Percentiles rank a stretch among this genome's conserved stretches.
Conservation (phyloP, 345 rosid genomes). For the Carallia pectinifolia region DNA sequence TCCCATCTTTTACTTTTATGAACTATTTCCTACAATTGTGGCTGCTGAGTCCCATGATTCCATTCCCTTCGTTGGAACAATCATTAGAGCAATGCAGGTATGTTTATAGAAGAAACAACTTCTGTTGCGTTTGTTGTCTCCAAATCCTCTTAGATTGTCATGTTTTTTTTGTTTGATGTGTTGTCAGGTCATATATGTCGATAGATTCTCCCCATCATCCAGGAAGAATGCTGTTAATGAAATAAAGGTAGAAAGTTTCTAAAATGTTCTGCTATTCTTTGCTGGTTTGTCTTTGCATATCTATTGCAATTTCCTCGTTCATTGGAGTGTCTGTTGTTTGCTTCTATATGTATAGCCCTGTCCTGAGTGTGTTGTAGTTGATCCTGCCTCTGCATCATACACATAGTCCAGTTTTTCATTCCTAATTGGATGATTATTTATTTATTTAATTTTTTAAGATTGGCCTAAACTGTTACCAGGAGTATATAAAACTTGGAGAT, state of each 20-base stretch:
- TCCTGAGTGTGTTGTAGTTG: neutral
- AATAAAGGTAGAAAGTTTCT: slow-evolving; percentile 83
- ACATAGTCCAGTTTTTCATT: neutral
- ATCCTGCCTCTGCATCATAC: neutral
- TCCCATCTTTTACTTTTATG: slow-evolving; percentile 92
- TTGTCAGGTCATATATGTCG: slow-evolving; percentile 93
- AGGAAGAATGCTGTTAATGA: slow-evolving; percentile 86
- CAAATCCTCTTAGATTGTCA: neutral
- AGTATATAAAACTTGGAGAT: neutral
- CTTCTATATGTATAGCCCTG: neutral
- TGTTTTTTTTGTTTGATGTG: neutral
- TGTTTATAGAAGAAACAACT: neutral
- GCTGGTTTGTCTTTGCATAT: neutral
- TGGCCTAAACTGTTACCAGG: too few species aligned
- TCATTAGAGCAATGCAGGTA: slow-evolving; percentile 98
- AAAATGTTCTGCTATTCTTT: slow-evolving; percentile 14
- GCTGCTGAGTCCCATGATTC: slow-evolving; percentile 92
- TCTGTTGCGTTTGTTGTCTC: neutral
- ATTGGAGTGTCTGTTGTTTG: too few species aligned
- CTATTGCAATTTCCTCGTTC: too few species aligned
- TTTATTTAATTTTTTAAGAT: neutral
- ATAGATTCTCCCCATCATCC: slow-evolving; percentile 77
- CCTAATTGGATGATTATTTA: neutral
- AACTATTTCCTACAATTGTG: slow-evolving; percentile 88
- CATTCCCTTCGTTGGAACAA: slow-evolving; percentile 91